Base-by-base conservation (phyloP, 495 filamentous ascomycete species). In the Aspergillus homomorphus region DNA sequence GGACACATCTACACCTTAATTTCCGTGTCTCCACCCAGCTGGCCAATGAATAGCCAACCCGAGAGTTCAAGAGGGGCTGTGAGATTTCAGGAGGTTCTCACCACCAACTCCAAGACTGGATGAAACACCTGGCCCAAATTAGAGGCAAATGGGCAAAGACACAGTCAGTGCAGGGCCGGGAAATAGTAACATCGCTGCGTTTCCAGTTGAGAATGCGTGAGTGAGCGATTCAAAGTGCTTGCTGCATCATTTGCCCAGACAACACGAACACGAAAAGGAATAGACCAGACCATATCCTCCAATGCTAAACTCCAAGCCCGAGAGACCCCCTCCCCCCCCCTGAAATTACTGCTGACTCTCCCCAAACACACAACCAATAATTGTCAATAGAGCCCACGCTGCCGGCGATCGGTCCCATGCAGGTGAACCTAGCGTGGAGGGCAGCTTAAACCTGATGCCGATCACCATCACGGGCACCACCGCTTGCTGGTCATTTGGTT, bases 1-100 rank as follows among this genome's bases (percentile, higher is more conserved):
- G 48, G 48, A 24, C n/a, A 16, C 48, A 18, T 15, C 48, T 30
- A 51, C 48, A 51, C 24, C 48, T 51, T 51, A 51, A 51, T 51
- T 51, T 51, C 48, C 48, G 48, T 23, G 8, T 16, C 14, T 51
- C 48, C 48, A 51, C 48, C 24, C 12, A 51, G 20, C 8, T 7
- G 33, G 12, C 33, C 33, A 38, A 14, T 38, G 12, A 9, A 28
- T 28, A 9, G 9, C 26, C 4, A 9, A 28, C 26, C 26, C 26
- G 26, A 4, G 4, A 28, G 26, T 9, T 9, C 9, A 38, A 38
- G 12, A 9, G 33, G 5, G 6, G 12, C 33, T 12, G 33, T 38
- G 33, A 38, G 33, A 38, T 38, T 38, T 38, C 33, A 38, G 33
- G 33, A 38, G 33, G 33, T 38, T 38, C 10, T 14, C 26, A 28